Base-by-base conservation (phyloP, 495 filamentous ascomycete genomes). In the Cladorrhinum samala region DNA sequence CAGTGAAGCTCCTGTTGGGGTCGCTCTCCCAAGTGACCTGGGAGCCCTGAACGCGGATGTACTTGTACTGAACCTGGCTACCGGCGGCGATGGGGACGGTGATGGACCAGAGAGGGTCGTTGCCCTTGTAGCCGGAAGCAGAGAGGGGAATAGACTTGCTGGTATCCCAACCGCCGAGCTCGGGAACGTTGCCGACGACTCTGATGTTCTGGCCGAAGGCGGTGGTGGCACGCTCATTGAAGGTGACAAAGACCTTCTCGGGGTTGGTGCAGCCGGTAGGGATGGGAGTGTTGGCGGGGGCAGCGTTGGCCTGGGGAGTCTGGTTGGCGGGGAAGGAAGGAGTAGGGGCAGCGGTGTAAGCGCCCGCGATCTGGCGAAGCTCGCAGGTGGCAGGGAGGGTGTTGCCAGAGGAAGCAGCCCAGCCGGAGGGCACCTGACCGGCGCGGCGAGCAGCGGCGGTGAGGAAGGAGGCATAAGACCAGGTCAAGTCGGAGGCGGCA, bases 381-480 rank as follows among this genome's bases (percentile, higher is more conserved):
- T 53, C 54, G 64, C 86, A 89, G 1, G 65, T 58, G 3, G 69
- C 60, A 1, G 85, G 84, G 0, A 86, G 70, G 1, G 73, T 76
- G 52, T 65, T 72, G 30, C 58, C 61, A 37, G 68, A 71, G 2
- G 71, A 72, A 8, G 71, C 67, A 18, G 73, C 67, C 62, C 81
- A 85, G 3, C 82, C 75, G 2, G 75, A 56, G 0, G 83, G 83
- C 9, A 82, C 69, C 9, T 74, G 55, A 49, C 75, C 72, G 23
- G 66, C 64, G 43, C 74, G 66, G 44, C 73, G 66, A n/a, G 68
- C 74, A 20, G 77, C 71, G 38, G 79, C 80, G 6, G 81, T 80
- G 36, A 84, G 59, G 68, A 85, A 84, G n/a, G 81, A 68, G 2
- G 81, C 79, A 60, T 82, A 85, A 11, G 80, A 86, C 84, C 85